Evolutionary conservation across 495 filamentous ascomycete species (phyloP).

Genomic region (Talaromyces thailandensis): DNA sequence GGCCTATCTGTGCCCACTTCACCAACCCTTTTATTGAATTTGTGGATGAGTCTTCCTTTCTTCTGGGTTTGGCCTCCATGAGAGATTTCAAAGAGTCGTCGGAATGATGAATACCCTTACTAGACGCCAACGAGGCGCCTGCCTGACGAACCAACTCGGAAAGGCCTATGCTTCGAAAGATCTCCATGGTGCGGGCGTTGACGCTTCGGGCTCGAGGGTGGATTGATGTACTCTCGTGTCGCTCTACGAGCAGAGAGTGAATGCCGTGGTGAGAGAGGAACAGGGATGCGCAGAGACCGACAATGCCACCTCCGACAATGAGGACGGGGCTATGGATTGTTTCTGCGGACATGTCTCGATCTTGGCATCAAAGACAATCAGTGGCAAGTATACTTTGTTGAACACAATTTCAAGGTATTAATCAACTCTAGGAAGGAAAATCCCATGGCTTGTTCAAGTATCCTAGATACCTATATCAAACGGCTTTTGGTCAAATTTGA

Average conservation of each 20-base stretch:
- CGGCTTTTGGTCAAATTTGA: neutral
- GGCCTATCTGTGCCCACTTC: neutral
- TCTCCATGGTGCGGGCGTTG: constrained; percentile 18
- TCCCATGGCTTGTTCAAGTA: neutral
- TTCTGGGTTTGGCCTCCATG: constrained; percentile 12
- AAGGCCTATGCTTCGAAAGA: constrained; percentile 14
- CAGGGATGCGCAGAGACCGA: constrained; percentile 16
- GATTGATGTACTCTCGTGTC: constrained; percentile 14
- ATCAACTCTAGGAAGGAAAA: neutral
- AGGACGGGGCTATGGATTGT: constrained; percentile 7
- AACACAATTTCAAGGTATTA: neutral
- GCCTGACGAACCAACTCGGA: constrained; percentile 5
- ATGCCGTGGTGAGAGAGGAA: constrained; percentile 15
- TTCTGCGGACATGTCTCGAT: neutral
- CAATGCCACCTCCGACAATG: constrained; percentile 20
- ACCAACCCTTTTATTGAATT: neutral
- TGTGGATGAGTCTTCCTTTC: neutral
- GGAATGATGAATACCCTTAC: constrained; percentile 12
- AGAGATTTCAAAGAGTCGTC: constrained; percentile 14
- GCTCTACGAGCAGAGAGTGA: constrained; percentile 13
- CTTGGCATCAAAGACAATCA: neutral
- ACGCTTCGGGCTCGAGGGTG: constrained; percentile 20
- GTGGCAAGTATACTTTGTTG: neutral
- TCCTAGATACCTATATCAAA: neutral
- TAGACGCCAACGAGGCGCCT: constrained; percentile 8